Conservation (phyloP, 768 basidiomycete species). For the Hygrocybe punicea region DNA sequence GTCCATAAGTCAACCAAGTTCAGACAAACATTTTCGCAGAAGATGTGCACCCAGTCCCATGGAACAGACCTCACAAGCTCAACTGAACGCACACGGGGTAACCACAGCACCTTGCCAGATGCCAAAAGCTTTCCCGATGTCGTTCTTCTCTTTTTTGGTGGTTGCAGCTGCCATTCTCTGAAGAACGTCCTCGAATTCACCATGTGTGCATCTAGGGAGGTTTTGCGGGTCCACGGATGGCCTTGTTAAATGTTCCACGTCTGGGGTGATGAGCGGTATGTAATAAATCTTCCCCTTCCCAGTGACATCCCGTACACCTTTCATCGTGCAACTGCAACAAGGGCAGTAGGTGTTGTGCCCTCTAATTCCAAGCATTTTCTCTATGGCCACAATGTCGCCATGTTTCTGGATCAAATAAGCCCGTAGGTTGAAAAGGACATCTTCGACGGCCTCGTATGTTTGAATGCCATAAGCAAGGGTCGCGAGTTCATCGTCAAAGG, state of each 20-base stretch:
- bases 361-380: conserved; percentile 33
- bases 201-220: conserved; percentile 20
- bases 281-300: conserved; percentile 18
- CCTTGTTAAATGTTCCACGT: background rate
- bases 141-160: conserved; percentile 4
- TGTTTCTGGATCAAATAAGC: conserved; percentile 27
- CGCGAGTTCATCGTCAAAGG: conserved; percentile 37
- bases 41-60: conserved; percentile 45
- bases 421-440: conserved; percentile 21
- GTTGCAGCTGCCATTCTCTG: background rate
- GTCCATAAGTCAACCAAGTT: conserved; percentile 40
- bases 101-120: conserved; percentile 29
- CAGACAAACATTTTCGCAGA: conserved; percentile 41
- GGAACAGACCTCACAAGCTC: conserved; percentile 32
- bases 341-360: conserved; percentile 35
- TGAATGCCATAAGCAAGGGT: conserved; percentile 34
- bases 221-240: conserved; percentile 9
- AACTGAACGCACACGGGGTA: conserved; percentile 26
- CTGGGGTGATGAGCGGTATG: conserved; percentile 17
- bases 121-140: conserved; percentile 24
- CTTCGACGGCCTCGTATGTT: conserved; percentile 29
- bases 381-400: conserved; percentile 34
- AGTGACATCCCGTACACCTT: conserved; percentile 12
- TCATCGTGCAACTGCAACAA: conserved; percentile 35
- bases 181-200: conserved; percentile 6